Base-by-base conservation (phyloP, 163 green algal genomes). In the Chlamydomonas reinhardtii region DNA sequence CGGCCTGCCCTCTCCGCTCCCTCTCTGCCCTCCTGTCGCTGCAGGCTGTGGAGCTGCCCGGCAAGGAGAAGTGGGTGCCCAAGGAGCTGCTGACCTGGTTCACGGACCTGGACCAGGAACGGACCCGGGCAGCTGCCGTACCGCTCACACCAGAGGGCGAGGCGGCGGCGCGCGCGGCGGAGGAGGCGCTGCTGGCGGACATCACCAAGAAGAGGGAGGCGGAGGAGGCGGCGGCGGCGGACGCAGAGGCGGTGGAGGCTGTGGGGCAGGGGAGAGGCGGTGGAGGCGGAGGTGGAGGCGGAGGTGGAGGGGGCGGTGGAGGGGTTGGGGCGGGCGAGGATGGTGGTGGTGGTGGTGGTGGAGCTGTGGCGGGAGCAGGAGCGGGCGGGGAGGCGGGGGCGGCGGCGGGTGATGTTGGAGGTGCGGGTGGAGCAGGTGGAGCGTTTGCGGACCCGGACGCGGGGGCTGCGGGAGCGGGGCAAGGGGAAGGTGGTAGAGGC, bases 41-140 rank as follows among this genome's bases (percentile, higher is more conserved):
- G 12, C 69, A 85, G 68, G 65, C 79, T 0, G 22, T 77, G 52
- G 79, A 85, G 79, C 24, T 64, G 69, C 79, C 48, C 16, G 79
- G 69, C 15, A 77, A 72, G 48, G 69, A 77, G 37, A 72, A 48
- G 32, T 73, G 34, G 2, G 32, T 48, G 32, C 68, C 79, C 31
- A 5, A 25, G 68, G 52, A 48, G 48, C 31, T 85, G 52, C 79
- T 76, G 24, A 78, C 37, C 31, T 85, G 79, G 79, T 85, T 85
- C 54, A 77, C 31, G 20, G 79, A 85, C 68, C 79, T 43, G 15
- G 79, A 77, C 4, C 68, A 61, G 66, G 79, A 85, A 52, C 68
- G 79, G 20, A 9, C n/a, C 24, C 31, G 54, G 12, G 79, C 79
- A 5, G 69, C 69, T 2, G 79, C 79, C 79, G 77, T 85, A 24